Conservation (phyloP, 805 yeast species). For the Cyberlindnera xishuangbannaensis region DNA sequence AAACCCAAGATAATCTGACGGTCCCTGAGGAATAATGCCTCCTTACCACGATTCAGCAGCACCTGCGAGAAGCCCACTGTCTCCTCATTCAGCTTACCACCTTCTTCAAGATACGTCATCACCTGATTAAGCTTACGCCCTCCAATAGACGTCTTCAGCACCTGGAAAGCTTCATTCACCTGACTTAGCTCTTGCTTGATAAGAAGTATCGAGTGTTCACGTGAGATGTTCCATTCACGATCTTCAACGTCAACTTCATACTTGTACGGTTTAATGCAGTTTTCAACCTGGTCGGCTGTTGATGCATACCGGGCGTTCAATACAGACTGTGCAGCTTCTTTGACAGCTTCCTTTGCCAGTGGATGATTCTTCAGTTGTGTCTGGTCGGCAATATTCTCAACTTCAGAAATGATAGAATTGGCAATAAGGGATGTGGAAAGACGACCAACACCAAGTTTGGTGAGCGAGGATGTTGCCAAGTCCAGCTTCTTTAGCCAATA, state of each 20-base stretch:
- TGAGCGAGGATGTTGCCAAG: conserved; percentile 72
- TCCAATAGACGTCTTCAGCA: conserved; percentile 68
- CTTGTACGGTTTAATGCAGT: conserved; percentile 95
- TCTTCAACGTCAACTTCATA: conserved; percentile 96
- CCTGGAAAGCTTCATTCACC: conserved; percentile 58
- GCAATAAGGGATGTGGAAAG: conserved; percentile 78
- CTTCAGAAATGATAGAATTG: conserved; percentile 70
- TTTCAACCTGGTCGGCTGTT: conserved; percentile 97
- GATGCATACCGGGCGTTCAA: conserved; percentile 74
- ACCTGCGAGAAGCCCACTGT: conserved; percentile 80
- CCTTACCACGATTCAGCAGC: conserved; percentile 70
- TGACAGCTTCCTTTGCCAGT: conserved; percentile 73
- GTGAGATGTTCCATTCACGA: conserved; percentile 82
- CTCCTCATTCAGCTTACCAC: conserved; percentile 44
- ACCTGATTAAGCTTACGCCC: conserved; percentile 80
- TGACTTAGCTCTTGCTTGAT: conserved; percentile 82
- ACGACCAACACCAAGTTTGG: conserved; percentile 93
- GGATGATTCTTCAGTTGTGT: conserved; percentile 83
- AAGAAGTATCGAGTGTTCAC: conserved; percentile 68
- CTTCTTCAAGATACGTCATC: conserved; percentile 54
- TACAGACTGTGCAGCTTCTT: conserved; percentile 79
- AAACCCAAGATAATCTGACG: conserved; percentile 64
- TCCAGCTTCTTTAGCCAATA: conserved; percentile 90
- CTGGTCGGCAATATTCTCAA: conserved; percentile 62
- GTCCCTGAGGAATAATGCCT: conserved; percentile 74